Evolutionary conservation across 1,139 yeast species (phyloP).

Genomic region (Kurtzmaniella quercitrusa): DNA sequence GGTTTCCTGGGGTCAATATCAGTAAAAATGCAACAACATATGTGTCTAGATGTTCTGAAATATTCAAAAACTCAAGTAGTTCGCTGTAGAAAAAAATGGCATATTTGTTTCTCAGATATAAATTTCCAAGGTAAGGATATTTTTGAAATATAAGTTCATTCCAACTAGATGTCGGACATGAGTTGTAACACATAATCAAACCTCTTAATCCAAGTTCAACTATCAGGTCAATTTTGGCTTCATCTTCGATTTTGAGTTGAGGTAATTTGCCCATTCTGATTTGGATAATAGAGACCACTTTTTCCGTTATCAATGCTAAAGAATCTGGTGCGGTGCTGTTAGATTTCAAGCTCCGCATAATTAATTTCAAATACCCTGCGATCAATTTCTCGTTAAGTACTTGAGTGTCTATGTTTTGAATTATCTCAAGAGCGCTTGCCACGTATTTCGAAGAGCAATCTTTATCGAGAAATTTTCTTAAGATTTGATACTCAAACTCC

Average conservation of each 20-base stretch:
- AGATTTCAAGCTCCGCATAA: not conserved
- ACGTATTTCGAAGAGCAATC: not conserved
- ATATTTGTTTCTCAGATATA: slow-evolving; percentile 33
- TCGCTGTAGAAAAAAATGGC: slow-evolving; percentile 25
- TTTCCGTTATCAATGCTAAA: slow-evolving; percentile 5
- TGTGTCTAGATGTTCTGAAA: slow-evolving; percentile 5
- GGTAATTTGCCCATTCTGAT: slow-evolving; percentile 37
- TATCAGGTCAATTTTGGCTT: slow-evolving; percentile 16
- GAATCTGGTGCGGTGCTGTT: not conserved
- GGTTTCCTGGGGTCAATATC: slow-evolving; percentile 3
- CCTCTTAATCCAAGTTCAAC: slow-evolving; percentile 25
- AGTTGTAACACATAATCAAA: slow-evolving; percentile 25
- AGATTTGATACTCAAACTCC: slow-evolving; percentile 1
- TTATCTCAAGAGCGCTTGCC: not conserved
- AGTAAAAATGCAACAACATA: slow-evolving; percentile 4
- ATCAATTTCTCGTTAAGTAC: not conserved
- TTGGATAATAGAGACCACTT: slow-evolving; percentile 14
- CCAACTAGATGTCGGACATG: slow-evolving; percentile 28
- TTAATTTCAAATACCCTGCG: not conserved
- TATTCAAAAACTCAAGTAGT: slow-evolving; percentile 14
- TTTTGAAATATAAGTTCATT: slow-evolving; percentile 33
- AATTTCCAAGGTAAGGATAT: slow-evolving; percentile 39
- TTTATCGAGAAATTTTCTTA: not conserved
- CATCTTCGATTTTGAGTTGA: slow-evolving; percentile 21
- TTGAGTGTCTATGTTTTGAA: not conserved